Evolutionary conservation across 2,329 filamentous ascomycete genomes (phyloP).

Genomic region (Orbilia oligospora): DNA sequence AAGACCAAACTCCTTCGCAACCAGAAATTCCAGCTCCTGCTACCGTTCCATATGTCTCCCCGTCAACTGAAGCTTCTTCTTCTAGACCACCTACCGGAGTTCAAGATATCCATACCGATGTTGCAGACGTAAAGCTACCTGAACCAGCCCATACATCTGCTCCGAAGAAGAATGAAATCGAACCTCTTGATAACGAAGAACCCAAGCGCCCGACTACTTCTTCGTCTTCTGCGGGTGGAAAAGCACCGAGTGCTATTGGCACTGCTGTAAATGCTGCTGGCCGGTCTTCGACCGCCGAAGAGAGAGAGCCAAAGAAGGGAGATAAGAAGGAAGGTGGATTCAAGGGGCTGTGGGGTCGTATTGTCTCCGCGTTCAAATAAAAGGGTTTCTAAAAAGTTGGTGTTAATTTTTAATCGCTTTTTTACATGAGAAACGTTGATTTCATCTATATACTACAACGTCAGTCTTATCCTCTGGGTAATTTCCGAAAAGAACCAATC

Average conservation of each 20-base stretch:
- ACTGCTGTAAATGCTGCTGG: background rate
- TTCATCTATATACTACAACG: background rate
- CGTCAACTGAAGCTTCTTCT: conserved; percentile 38
- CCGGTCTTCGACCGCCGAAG: background rate
- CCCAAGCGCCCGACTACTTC: background rate
- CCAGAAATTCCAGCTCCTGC: background rate
- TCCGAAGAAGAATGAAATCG: conserved; percentile 19
- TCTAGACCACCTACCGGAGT: conserved; percentile 21
- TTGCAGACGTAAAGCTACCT: conserved; percentile 27
- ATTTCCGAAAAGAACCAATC: background rate
- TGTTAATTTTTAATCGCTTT: background rate
- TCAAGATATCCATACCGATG: conserved; percentile 38
- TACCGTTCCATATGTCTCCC: background rate
- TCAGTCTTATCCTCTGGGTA: background rate
- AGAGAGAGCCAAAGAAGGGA: background rate
- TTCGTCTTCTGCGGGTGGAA: conserved; percentile 11
- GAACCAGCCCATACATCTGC: conserved; percentile 7
- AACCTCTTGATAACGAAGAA: conserved; percentile 3
- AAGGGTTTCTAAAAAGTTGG: conserved; percentile 3
- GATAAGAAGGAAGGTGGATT: conserved; percentile 33
- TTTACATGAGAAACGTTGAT: background rate
- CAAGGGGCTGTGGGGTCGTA: conserved; percentile 37
- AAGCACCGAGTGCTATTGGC: background rate
- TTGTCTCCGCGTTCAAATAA: conserved; percentile 48
- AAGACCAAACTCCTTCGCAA: background rate